Base-by-base conservation (phyloP, 164 flowering plant species). In the Chloranthus sessilifolius region DNA sequence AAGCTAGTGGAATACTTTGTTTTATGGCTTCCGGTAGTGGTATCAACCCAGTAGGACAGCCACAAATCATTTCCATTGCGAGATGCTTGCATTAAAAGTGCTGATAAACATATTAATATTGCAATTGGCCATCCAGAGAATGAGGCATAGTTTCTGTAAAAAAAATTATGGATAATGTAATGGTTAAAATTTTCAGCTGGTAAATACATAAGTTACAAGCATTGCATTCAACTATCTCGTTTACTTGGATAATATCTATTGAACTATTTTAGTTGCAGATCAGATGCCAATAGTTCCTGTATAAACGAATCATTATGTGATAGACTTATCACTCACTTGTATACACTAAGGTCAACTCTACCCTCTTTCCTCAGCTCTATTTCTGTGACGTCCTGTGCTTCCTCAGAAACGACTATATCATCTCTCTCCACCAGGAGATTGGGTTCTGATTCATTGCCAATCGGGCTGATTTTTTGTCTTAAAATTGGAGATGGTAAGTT, bases 11-110 rank as follows among this genome's bases (percentile, higher is more conserved):
- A 74, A 53, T 69, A 33, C 34, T 72, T 62, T 22, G 55, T 43
- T 38, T 50, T 54, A 37, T 55, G 60, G 29, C 59, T 60, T 56
- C 66, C 75, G 17, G 47, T 58, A 21, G 79, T 69, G 55, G 76
- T 64, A 65, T 91, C 98, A 52, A 91, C 99, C 99, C 99, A 92
- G 60, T 67, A 74, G 21, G 99, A 85, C 21, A 92, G 71, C 99
- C 99, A 92, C 43, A 92, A 65, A 68, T 92, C 99, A 79, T 92
- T 92, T 52, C 99, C 99, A 75, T 86, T 88, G 23, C 91, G 90
- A 55, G 99, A 83, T 47, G 82, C 85, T 86, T 92, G 99, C 99
- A 92, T 92, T 61, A 84, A 55, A 55, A 82, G 22, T 53, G 99
- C 99, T 26, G 99, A 85, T 16, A 92, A 26, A 50, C 72, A 75